Conservation (phyloP, 1,139 yeast species). For the Candida labiduridarum region DNA sequence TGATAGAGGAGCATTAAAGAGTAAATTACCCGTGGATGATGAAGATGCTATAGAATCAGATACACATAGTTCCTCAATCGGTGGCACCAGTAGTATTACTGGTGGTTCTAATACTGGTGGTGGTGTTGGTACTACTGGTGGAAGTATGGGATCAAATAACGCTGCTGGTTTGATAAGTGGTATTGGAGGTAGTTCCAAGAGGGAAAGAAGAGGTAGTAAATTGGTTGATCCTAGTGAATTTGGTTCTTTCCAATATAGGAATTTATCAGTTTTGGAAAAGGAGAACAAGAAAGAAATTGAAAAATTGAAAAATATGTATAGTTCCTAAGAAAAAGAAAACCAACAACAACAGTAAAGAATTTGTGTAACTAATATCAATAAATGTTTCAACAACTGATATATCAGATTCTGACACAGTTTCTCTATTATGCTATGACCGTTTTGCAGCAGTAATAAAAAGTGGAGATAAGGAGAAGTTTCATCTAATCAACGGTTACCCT, state of each 20-base stretch:
- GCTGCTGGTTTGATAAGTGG: constrained; percentile 9
- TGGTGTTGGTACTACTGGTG: constrained; percentile 59
- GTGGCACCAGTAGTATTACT: background rate
- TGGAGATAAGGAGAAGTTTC: too few species aligned
- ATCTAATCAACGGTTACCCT: too few species aligned
- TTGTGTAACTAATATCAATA: too few species aligned
- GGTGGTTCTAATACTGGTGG: constrained; percentile 19
- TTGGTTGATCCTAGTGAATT: constrained; percentile 79
- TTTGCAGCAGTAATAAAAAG: too few species aligned
- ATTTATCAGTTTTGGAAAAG: constrained; percentile 84
- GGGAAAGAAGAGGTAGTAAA: constrained; percentile 68
- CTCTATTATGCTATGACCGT: too few species aligned
- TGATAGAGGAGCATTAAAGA: constrained; percentile 77
- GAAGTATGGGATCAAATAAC: background rate
- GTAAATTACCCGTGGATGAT: constrained; percentile 61
- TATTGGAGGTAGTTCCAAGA: constrained; percentile 28
- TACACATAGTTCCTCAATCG: constrained; percentile 9
- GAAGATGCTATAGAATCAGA: constrained; percentile 17
- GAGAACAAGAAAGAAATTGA: constrained; percentile 94
- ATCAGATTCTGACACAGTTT: too few species aligned
- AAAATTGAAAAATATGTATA: constrained; percentile 53
- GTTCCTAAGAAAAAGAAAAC: background rate
- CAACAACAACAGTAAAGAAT: too few species aligned
- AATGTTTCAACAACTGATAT: too few species aligned
- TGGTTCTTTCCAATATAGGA: constrained; percentile 91